Conservation (phyloP, 495 filamentous ascomycete species). For the Penicillium paxilli region DNA sequence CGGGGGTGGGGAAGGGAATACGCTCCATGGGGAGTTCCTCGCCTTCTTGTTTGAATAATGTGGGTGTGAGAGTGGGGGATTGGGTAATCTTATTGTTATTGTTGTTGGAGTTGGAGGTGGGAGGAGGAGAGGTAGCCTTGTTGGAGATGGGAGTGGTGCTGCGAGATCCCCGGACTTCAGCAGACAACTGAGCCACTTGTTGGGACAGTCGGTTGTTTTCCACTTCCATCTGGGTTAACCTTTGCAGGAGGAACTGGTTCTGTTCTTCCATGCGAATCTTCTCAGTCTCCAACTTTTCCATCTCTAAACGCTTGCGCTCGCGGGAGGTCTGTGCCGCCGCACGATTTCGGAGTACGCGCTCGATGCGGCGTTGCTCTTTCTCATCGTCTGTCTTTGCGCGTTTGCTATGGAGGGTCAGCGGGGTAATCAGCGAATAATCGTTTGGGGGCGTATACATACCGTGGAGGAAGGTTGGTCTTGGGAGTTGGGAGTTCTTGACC, state of each 20-base stretch:
- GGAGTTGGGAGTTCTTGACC: constrained; percentile 95
- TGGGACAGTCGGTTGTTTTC: constrained; percentile 65
- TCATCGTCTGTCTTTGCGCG: constrained; percentile 98
- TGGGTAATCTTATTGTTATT: too few relatives aligned
- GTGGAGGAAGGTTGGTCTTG: constrained; percentile 93
- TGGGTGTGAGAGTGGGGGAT: constrained; percentile 48
- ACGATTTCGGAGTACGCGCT: constrained; percentile 94
- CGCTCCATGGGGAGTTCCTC: constrained; percentile 51
- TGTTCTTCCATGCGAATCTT: constrained; percentile 65
- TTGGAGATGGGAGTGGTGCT: constrained; percentile 32
- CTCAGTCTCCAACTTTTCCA: constrained; percentile 81
- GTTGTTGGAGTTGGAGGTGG: too few relatives aligned
- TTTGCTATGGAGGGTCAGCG: constrained; percentile 59
- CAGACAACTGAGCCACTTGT: constrained; percentile 63
- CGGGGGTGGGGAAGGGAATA: constrained; percentile 51
- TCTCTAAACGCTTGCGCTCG: constrained; percentile 92
- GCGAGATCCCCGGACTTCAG: constrained; percentile 55
- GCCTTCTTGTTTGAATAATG: constrained; percentile 57
- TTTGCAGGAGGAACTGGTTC: constrained; percentile 69
- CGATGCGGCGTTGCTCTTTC: constrained; percentile 96
- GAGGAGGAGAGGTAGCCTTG: constrained; percentile 34
- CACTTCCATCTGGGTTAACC: constrained; percentile 61
- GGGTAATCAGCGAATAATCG: neutral
- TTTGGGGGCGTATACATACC: constrained; percentile 54
- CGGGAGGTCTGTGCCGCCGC: constrained; percentile 93